These are phyloP conservation scores for Fomitopsis schrenkii DNA, from an alignment of 1,284 basidiomycete species.

Conservation along the genomic window DNA sequence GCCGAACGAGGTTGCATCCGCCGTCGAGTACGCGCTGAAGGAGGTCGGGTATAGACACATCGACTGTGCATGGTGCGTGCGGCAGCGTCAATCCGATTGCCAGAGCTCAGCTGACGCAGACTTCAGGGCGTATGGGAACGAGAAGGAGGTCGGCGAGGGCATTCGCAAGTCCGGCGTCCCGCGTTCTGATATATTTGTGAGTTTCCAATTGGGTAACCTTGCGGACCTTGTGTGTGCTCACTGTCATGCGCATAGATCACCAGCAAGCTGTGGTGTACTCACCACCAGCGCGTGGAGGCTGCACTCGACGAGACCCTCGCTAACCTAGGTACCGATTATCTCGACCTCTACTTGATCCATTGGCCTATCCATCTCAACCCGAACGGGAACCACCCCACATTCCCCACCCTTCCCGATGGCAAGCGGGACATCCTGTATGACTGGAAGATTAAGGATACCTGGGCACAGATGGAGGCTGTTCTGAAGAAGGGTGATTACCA, in stretches of 20 bases:
- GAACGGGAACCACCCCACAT: slow-evolving; percentile 66
- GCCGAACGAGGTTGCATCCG: slow-evolving; percentile 62
- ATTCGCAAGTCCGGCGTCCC: slow-evolving; percentile 76
- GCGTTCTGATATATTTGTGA: slow-evolving; percentile 78
- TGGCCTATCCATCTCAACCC: slow-evolving; percentile 81
- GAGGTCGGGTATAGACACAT: slow-evolving; percentile 75
- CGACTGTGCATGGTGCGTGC: slow-evolving; percentile 68
- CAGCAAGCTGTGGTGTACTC: slow-evolving; percentile 70
- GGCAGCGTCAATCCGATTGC: background rate
- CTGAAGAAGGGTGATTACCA: slow-evolving; percentile 50
- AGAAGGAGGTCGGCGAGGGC: slow-evolving; percentile 83
- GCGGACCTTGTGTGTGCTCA: background rate
- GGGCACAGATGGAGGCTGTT: slow-evolving; percentile 80
- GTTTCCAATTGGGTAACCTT: slow-evolving; percentile 21
- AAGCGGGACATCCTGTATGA: slow-evolving; percentile 61
- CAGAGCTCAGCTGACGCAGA: background rate
- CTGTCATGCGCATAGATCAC: slow-evolving; percentile 44
- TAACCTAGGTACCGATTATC: slow-evolving; percentile 73
- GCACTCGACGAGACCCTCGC: slow-evolving; percentile 69
- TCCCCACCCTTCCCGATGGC: slow-evolving; percentile 68
- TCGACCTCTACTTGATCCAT: slow-evolving; percentile 78
- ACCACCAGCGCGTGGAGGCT: slow-evolving; percentile 71
- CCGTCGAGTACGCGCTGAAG: slow-evolving; percentile 73
- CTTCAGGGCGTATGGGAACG: slow-evolving; percentile 63
- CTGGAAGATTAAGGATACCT: slow-evolving; percentile 71